phyloP scores from a whole-genome alignment of 2,329 filamentous ascomycete species.

The Pestalotiopsis sp. region DNA sequence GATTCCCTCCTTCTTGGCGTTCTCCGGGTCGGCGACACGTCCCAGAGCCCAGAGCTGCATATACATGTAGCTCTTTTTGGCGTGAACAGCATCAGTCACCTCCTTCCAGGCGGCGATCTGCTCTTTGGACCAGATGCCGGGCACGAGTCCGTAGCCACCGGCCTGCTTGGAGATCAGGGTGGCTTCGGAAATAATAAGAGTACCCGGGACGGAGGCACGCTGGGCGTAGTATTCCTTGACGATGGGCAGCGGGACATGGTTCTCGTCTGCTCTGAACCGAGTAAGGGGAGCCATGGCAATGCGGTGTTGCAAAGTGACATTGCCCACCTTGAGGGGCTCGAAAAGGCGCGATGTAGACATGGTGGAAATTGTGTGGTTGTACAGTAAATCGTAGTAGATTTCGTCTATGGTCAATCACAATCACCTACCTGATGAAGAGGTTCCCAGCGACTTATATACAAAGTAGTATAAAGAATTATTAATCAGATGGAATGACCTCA shows the following conservation, averaged over 20 bases:
- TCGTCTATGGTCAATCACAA: not conserved
- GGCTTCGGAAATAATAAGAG: slow-evolving; percentile 56
- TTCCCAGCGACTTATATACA: not conserved
- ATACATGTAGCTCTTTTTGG: slow-evolving; percentile 59
- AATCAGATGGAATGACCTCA: slow-evolving; percentile 1
- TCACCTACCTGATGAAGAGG: not conserved
- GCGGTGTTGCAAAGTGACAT: slow-evolving; percentile 49
- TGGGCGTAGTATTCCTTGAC: slow-evolving; percentile 43
- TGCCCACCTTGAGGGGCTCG: slow-evolving; percentile 43
- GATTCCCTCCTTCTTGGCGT: slow-evolving; percentile 27
- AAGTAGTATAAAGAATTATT: not conserved
- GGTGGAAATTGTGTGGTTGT: not conserved
- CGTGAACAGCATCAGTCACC: slow-evolving; percentile 59
- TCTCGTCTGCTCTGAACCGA: slow-evolving; percentile 44
- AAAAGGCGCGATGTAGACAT: slow-evolving; percentile 32
- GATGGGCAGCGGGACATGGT: slow-evolving; percentile 40
- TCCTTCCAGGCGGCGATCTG: slow-evolving; percentile 57
- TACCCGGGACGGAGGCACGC: slow-evolving; percentile 40
- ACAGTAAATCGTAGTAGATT: not conserved
- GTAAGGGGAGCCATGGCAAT: slow-evolving; percentile 54
- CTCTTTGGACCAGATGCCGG: slow-evolving; percentile 53
- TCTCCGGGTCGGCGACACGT: slow-evolving; percentile 45
- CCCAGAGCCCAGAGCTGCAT: slow-evolving; percentile 65
- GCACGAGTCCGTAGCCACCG: slow-evolving; percentile 47
- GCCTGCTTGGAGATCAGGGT: slow-evolving; percentile 49